Evolutionary conservation across 2,329 filamentous ascomycete species (phyloP).

Genomic region (Emergomyces africanus): DNA sequence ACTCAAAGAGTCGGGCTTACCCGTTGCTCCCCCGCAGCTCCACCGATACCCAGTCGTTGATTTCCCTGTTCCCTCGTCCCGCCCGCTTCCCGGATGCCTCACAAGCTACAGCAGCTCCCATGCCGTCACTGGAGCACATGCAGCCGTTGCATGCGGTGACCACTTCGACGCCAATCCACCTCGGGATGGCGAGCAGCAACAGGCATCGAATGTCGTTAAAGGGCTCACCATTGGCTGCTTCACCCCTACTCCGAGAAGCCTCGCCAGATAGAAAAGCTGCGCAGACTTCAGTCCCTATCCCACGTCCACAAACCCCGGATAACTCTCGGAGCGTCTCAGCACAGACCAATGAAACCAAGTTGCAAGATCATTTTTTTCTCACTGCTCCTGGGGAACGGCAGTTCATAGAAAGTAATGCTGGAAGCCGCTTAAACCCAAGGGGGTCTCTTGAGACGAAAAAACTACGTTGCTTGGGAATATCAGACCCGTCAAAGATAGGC

Average conservation of each 20-base stretch:
- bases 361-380: not conserved
- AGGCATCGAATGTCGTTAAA: not conserved
- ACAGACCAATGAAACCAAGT: not conserved
- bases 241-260: not conserved
- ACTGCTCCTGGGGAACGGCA: not conserved
- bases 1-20: not conserved
- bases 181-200: not conserved
- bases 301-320: not conserved
- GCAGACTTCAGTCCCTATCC: not conserved
- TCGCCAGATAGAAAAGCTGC: not conserved
- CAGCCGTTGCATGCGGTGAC: not conserved
- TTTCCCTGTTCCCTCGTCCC: not conserved
- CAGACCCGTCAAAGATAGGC: conserved; percentile 3
- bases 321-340: too few species aligned
- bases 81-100: not conserved
- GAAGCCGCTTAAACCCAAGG: not conserved
- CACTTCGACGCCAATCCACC: not conserved
- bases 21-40: not conserved
- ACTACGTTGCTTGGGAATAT: not conserved
- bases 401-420: not conserved
- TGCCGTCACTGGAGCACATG: not conserved
- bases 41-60: not conserved
- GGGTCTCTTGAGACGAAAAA: not conserved
- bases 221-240: not conserved
- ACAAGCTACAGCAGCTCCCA: not conserved